Base-by-base conservation (phyloP, 371 early-diverging fungal genomes). In the Chytridium lagenaria region DNA sequence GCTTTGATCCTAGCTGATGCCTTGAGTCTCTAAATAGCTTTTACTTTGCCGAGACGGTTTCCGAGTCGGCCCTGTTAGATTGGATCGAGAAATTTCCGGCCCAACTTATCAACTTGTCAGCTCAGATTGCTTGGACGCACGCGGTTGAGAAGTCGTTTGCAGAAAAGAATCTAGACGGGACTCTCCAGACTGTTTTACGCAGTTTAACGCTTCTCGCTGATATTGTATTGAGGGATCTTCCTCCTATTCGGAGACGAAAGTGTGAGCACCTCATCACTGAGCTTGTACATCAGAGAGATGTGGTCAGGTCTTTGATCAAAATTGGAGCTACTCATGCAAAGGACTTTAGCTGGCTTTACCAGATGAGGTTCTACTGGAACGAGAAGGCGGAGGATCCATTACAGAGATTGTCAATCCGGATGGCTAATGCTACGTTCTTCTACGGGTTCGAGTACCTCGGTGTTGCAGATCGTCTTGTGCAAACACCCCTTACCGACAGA, bases 361-460 rank as follows among this genome's bases (percentile, higher is more conserved):
- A 96, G 74, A 97, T 99, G 98, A 92, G 99, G 30, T 98, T 92
- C 85, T 97, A 98, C 85, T 93, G 92, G 75, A 87, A 91, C 67
- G 65, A 83, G 12, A 78, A 83, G 2, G 82, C 80, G 19, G 86
- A 87, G 26, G 88, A 93, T 59, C 91, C 92, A n/a, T 77, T 93
- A 50, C 83, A 89, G 59, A 84, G 92, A 37, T 85, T 98, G 36
- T 81, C 81, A 0, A 92, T 98, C 76, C 83, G 85, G 50, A 95
- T 99, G 94, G 98, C 97, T 26, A 94, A 98, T 77, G 96, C 98
- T 16, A 80, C 87, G 31, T 97, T 98, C 88, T 83, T 84, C 37
- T 99, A 99, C 75, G 98, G 98, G 0, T 99, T 91, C 73, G 99
- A 99, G 83, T 99, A 98, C 78, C 91, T 97, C 69, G 99, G 98